A percentile compares a stretch with the other conserved stretches of the same genome.
These are phyloP conservation scores for Sphagnum fallax DNA, from an alignment of 228 moss, liverwort and hornwort genomes.

Conservation along the genomic window DNA sequence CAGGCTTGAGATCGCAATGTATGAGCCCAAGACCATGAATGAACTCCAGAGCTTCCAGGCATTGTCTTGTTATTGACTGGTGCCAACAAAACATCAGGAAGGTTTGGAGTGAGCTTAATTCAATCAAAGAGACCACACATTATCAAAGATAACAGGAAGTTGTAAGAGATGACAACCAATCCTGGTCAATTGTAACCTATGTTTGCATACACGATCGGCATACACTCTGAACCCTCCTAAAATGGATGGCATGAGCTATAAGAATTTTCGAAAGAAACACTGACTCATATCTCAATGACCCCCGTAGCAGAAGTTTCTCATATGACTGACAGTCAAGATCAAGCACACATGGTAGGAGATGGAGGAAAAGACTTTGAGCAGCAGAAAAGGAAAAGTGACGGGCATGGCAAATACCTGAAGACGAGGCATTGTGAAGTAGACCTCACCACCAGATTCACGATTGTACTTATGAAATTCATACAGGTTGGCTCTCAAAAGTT, in stretches of 20 bases:
- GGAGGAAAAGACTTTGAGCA: too few species aligned
- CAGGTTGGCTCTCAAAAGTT: constrained; percentile 46
- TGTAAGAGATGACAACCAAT: too few species aligned
- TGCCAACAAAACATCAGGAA: background rate
- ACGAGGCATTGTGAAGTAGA: constrained; percentile 58
- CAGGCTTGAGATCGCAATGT: constrained; percentile 58
- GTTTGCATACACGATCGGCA: too few species aligned
- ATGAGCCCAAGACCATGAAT: constrained; percentile 54
- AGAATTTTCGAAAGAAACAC: too few species aligned
- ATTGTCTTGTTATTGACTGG: constrained; percentile 57
- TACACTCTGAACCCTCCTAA: too few species aligned
- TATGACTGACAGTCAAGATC: too few species aligned
- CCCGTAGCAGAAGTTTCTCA: too few species aligned
- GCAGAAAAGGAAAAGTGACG: background rate
- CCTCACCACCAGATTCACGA: constrained; percentile 58
- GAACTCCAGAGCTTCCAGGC: constrained; percentile 53
- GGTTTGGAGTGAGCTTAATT: too few species aligned
- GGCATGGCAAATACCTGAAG: constrained; percentile 27
- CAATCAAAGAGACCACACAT: constrained; percentile 4
- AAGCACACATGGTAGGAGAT: too few species aligned
- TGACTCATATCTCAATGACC: too few species aligned
- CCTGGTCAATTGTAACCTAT: too few species aligned
- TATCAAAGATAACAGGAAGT: background rate
- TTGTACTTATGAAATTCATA: constrained; percentile 62
- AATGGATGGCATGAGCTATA: too few species aligned